Evolutionary conservation across 495 filamentous ascomycete species (phyloP), one percentile per base, ranked within the genome.

Genomic region (Trypethelium eluteriae): DNA sequence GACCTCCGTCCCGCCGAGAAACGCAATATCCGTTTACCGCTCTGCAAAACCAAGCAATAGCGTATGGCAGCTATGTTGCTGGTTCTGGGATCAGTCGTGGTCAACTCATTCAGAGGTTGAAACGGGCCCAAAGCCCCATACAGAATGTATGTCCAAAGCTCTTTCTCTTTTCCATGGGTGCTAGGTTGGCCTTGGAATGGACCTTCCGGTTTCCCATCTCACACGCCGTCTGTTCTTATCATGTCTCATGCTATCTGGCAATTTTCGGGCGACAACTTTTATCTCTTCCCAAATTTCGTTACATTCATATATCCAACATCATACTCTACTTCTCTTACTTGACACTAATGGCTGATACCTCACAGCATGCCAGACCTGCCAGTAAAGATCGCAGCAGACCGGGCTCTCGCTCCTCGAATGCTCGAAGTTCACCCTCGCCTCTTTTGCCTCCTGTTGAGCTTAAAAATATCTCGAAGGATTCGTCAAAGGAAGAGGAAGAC

Each of bases 51-150:
- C 53, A 18, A 10, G 32, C 53, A 18, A 18, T 59, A 9, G 32
- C 53, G 3, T 59, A 59, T 18, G 32, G 53, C 14, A 36, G 53
- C 32, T 59, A 59, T 59, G 6, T 59, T 18, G 53, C 53, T 18
- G 53, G 53, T 18, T 59, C 53, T 59, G 53, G 53, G 25, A 36
- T 59, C 32, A 70, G 71, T 63, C 84, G 93, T 68, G 86, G 84
- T 62, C 87, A 92, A 76, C 81, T 96, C 68, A 96, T 97, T 67
- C 85, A 91, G 76, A 82, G 88, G 68, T 82, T 96, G 69, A 98
- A 97, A 79, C 83, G 82, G 76, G 85, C 86, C 46, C 86, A 93
- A 75, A 89, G 84, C 65, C 88, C 89, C 62, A 86, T 86, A 18
- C 95, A 92, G 91, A 78, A 38, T 69, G 53, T 59, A 59, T 59